These are phyloP conservation scores for Mycena latifolia DNA, from an alignment of 768 basidiomycete species.

Conservation along the genomic window DNA sequence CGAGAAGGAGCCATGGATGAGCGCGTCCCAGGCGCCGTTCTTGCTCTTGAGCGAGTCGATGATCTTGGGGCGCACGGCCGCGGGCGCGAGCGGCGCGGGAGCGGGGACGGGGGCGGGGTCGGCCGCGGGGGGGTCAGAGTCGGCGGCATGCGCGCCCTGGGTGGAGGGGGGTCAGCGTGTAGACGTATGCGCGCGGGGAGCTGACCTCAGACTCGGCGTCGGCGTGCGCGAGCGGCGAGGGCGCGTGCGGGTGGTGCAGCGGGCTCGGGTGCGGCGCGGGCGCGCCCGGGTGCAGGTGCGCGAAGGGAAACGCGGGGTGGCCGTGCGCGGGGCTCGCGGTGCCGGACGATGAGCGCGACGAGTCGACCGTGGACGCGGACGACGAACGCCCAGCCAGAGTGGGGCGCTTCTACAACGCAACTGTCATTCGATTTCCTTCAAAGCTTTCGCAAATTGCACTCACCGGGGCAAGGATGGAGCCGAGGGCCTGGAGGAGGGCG, in stretches of 20 bases:
- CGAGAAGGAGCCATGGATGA: conserved; percentile 77
- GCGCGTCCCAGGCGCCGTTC: conserved; percentile 71
- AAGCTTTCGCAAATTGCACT: conserved; percentile 41
- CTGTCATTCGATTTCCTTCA: conserved; percentile 9
- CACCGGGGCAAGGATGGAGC: conserved; percentile 72
- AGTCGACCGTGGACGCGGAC: conserved; percentile 47
- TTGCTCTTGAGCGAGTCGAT: conserved; percentile 70
- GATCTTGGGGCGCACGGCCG: conserved; percentile 53
- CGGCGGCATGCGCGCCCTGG: conserved; percentile 32
- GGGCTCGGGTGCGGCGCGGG: conserved; percentile 28
- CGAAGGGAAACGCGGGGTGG: conserved; percentile 39
- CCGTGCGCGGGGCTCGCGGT: conserved; percentile 60
- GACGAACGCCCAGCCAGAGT: conserved; percentile 27
- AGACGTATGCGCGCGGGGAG: background rate
- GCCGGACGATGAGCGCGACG: conserved; percentile 61
- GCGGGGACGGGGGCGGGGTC: conserved; percentile 31
- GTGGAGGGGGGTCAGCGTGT: conserved; percentile 24
- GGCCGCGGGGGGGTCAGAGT: conserved; percentile 1
- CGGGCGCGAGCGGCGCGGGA: conserved; percentile 29
- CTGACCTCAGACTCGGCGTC: conserved; percentile 24
- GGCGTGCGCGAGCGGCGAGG: conserved; percentile 23
- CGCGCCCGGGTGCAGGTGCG: conserved; percentile 22
- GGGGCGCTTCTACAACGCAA: conserved; percentile 66
- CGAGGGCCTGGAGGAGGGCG: conserved; percentile 67
- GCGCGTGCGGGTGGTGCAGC: conserved; percentile 37